phyloP scores from a whole-genome alignment of 768 basidiomycete species.

The Lactarius akahatsu region DNA sequence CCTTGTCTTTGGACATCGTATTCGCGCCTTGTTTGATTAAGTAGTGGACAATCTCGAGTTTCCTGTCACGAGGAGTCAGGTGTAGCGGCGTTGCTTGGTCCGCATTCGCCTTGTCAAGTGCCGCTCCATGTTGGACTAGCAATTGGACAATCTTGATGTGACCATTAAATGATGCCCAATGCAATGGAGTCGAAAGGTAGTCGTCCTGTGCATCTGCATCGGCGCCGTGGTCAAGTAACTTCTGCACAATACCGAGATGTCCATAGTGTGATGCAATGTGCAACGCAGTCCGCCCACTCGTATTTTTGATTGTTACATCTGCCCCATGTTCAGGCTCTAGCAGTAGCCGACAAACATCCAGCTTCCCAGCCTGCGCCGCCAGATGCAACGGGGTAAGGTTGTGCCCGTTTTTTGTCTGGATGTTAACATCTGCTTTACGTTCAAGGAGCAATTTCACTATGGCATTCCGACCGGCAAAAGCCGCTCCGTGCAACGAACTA shows the following conservation, averaged over 20 bases:
- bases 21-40: not conserved
- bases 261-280: accelerated
- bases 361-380: not conserved
- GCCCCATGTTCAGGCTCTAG: not conserved
- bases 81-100: not conserved
- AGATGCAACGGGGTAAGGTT: not conserved
- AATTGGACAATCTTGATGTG: not conserved
- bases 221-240: not conserved
- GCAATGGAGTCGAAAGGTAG: not conserved
- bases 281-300: not conserved
- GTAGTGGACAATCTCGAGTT: not conserved
- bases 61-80: not conserved
- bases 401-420: not conserved
- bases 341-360: not conserved
- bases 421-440: not conserved
- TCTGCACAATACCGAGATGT: not conserved
- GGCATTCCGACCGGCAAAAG: not conserved
- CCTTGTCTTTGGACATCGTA: not conserved
- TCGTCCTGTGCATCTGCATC: not conserved
- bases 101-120: not conserved
- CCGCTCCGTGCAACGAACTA: not conserved
- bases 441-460: not conserved
- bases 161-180: not conserved
- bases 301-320: not conserved
- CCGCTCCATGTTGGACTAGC: not conserved